These are phyloP conservation scores for Cryptomeria japonica DNA, from an alignment of 75 land plant species.

Conservation along the genomic window DNA sequence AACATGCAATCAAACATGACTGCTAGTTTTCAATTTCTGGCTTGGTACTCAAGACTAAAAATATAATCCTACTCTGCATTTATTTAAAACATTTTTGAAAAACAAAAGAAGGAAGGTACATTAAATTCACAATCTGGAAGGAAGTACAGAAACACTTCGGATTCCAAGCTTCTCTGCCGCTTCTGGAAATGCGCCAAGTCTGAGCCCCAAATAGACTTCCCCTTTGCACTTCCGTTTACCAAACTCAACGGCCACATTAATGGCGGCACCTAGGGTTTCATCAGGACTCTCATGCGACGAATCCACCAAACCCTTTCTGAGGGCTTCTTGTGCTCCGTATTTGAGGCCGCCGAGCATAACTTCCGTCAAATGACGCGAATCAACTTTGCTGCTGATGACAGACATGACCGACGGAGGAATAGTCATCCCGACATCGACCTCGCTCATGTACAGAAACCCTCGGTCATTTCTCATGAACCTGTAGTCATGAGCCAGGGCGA, in stretches of 20 bases:
- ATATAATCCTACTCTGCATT: background rate
- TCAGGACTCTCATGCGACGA: conserved; percentile 15
- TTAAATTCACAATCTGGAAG: background rate
- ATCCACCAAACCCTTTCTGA: conserved; percentile 34
- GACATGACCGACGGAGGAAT: conserved; percentile 23
- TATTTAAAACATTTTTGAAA: background rate
- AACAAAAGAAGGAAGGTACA: background rate
- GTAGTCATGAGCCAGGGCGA: conserved; percentile 55
- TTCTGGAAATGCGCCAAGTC: conserved; percentile 31
- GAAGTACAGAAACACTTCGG: background rate
- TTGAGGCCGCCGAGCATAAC: conserved; percentile 30
- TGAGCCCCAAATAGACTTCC: conserved; percentile 17
- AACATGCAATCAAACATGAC: too few species aligned
- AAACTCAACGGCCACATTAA: conserved; percentile 21
- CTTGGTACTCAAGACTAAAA: too few species aligned
- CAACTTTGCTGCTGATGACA: conserved; percentile 33
- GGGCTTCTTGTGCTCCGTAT: conserved; percentile 30
- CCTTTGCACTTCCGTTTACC: conserved; percentile 39
- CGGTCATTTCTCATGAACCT: conserved; percentile 34
- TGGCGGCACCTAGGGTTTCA: conserved; percentile 38
- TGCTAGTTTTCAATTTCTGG: too few species aligned
- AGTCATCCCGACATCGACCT: conserved; percentile 29
- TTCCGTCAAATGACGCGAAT: conserved; percentile 23
- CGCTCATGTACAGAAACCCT: conserved; percentile 58
- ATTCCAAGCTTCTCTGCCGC: background rate